phyloP scores from a whole-genome alignment of 1,284 basidiomycete genomes.

The Microbotryomycetes sp. region DNA sequence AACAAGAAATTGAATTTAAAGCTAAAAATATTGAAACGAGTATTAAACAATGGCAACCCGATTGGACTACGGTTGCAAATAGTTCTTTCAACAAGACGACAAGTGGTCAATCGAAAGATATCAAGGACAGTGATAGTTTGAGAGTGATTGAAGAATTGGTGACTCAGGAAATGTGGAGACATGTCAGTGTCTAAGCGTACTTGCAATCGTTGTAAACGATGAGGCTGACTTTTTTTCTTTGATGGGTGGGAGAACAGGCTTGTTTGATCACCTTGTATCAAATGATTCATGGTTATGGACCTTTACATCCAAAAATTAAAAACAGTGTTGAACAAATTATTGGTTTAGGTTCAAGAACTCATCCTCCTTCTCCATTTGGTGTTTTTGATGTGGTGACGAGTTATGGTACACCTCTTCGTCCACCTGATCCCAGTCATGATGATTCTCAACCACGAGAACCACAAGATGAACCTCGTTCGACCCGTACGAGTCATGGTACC shows the following conservation, averaged over 20 bases:
- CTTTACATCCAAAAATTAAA: background rate
- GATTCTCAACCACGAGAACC: too few species aligned
- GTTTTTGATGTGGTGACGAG: too few species aligned
- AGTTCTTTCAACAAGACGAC: too few species aligned
- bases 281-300: background rate
- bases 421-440: background rate
- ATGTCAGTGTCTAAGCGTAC: background rate
- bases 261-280: background rate
- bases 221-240: background rate
- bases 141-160: background rate
- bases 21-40: background rate
- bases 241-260: background rate
- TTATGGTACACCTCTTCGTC: too few species aligned
- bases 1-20: background rate
- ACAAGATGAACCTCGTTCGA: background rate
- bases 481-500: background rate
- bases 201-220: background rate
- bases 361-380: background rate
- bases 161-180: slow-evolving; percentile 3
- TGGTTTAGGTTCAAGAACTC: background rate
- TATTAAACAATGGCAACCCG: background rate
- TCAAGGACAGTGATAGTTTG: background rate
- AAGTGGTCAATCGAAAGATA: too few species aligned
- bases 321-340: background rate
- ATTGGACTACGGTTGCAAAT: background rate